Evolutionary conservation across 1,284 basidiomycete genomes (phyloP).

Genomic region (Kalmanozyma brasiliensis): DNA sequence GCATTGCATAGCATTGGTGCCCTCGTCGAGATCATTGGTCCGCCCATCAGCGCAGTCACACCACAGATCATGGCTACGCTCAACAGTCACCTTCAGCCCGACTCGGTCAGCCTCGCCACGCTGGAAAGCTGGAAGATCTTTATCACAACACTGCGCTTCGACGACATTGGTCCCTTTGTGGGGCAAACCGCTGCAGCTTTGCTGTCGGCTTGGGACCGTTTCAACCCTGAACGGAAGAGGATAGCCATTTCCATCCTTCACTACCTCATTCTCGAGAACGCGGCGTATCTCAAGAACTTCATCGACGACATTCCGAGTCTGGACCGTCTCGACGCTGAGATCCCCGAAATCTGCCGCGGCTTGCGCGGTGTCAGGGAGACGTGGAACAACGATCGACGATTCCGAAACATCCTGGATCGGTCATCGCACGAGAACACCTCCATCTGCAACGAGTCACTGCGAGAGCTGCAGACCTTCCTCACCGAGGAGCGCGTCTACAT

Average conservation of each 20-base stretch:
- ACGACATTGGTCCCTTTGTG: slow-evolving; percentile 84
- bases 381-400: slow-evolving; percentile 70
- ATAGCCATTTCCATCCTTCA: slow-evolving; percentile 76
- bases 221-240: slow-evolving; percentile 73
- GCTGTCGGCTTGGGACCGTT: slow-evolving; percentile 79
- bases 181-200: slow-evolving; percentile 89
- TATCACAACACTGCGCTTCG: slow-evolving; percentile 76
- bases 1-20: slow-evolving; percentile 77
- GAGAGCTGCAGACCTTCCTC: slow-evolving; percentile 75
- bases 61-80: slow-evolving; percentile 87
- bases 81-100: slow-evolving; percentile 82
- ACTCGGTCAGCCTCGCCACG: slow-evolving; percentile 80
- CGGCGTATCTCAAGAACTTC: slow-evolving; percentile 70
- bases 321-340: slow-evolving; percentile 56
- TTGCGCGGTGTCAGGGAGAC: slow-evolving; percentile 63
- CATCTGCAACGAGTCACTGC: slow-evolving; percentile 80
- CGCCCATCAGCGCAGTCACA: slow-evolving; percentile 53
- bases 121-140: slow-evolving; percentile 85
- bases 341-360: slow-evolving; percentile 62
- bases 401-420: slow-evolving; percentile 80
- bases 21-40: slow-evolving; percentile 78
- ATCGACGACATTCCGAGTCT: slow-evolving; percentile 76
- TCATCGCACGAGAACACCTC: slow-evolving; percentile 83
- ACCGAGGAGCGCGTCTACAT: slow-evolving; percentile 47
- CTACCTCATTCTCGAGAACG: slow-evolving; percentile 77